Evolutionary conservation across 495 filamentous ascomycete genomes (phyloP).

Genomic region (Hypoxylon crocopeplum): DNA sequence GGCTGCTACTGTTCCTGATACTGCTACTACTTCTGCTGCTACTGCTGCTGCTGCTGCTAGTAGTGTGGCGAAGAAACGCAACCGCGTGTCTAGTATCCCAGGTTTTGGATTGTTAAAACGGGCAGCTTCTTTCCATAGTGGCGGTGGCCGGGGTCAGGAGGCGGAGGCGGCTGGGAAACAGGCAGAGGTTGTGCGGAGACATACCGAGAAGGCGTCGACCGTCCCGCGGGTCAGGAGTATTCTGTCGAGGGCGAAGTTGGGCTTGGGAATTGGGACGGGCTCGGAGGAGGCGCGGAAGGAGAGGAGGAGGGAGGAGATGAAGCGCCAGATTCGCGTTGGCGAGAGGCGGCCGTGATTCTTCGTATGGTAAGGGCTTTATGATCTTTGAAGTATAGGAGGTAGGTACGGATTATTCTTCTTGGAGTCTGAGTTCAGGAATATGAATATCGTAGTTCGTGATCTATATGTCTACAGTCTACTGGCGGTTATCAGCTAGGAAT

Average conservation of each 20-base stretch:
- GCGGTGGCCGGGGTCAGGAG: not conserved
- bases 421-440: no score
- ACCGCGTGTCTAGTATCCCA: constrained; percentile 14
- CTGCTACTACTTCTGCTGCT: no score
- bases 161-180: not conserved
- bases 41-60: no score
- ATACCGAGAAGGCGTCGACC: not conserved
- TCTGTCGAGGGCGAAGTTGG: constrained; percentile 32
- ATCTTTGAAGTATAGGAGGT: no score
- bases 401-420: no score
- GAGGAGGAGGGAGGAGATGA: constrained; percentile 30
- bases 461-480: no score
- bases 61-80: constrained; percentile 5
- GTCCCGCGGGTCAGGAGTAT: constrained; percentile 28
- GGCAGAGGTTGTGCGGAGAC: not conserved
- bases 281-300: constrained; percentile 36
- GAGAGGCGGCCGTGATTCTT: no score
- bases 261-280: constrained; percentile 15
- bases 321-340: constrained; percentile 26
- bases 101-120: constrained; percentile 5
- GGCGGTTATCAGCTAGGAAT: no score
- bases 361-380: no score
- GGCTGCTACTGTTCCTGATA: no score
- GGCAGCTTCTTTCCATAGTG: not conserved
- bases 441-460: no score